Evolutionary conservation across 306 rosid species (phyloP).

Genomic region (Crotalaria pallida): DNA sequence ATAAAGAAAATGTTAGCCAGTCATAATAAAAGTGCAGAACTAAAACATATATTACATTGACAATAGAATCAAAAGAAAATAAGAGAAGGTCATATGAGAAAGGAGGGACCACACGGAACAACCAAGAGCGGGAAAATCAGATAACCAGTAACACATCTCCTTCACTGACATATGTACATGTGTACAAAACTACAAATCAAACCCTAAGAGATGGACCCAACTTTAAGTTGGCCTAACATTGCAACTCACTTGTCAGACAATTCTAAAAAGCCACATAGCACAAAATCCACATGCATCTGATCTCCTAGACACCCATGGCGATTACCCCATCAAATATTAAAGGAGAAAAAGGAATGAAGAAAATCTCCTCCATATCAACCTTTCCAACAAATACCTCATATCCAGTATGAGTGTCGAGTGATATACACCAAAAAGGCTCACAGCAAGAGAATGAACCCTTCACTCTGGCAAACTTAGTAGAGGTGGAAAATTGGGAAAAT

Average conservation of each 20-base stretch:
- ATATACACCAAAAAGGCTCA: conserved; percentile 32
- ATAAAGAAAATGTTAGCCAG: conserved; percentile 62
- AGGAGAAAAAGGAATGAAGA: neutral
- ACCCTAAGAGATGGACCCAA: neutral
- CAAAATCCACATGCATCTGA: neutral
- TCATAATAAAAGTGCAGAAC: conserved; percentile 23
- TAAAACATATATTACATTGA: conserved; percentile 19
- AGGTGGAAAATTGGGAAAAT: conserved; percentile 52
- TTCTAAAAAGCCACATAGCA: conserved; percentile 1
- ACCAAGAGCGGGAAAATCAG: neutral
- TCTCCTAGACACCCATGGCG: neutral
- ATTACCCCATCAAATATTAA: neutral
- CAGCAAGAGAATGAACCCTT: conserved; percentile 47
- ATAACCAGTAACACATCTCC: neutral
- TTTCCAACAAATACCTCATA: conserved; percentile 6
- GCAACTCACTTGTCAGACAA: neutral
- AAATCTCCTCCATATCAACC: neutral
- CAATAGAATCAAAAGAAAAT: conserved; percentile 10
- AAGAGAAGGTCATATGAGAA: conserved; percentile 19
- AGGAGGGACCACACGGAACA: conserved; percentile 14
- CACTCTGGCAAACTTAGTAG: conserved; percentile 43
- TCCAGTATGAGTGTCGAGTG: conserved; percentile 23
- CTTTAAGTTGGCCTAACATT: conserved; percentile 6
- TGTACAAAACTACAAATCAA: neutral
- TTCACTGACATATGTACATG: neutral